Conservation (phyloP, 2,329 filamentous ascomycete species). For the Truncatella angustata region DNA sequence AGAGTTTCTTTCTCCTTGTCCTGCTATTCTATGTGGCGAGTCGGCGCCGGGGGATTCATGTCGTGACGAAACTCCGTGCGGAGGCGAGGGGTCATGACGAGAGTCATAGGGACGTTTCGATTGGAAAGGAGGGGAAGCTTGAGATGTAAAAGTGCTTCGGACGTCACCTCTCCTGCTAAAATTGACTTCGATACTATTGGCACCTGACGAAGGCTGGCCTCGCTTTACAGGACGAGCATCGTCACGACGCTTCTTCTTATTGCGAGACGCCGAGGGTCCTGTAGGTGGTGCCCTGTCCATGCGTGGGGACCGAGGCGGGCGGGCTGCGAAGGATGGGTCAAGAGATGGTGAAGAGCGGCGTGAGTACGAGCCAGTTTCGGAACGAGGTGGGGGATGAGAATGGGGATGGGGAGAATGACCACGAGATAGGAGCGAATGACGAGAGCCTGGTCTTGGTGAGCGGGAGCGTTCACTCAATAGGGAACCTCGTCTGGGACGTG, state of each 20-base stretch:
- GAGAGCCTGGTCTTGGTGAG: slow-evolving; percentile 20
- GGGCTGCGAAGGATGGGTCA: slow-evolving; percentile 20
- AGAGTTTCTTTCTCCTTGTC: slow-evolving; percentile 49
- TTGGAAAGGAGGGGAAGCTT: slow-evolving; percentile 30
- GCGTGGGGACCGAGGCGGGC: slow-evolving; percentile 24
- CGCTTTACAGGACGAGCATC: slow-evolving; percentile 35
- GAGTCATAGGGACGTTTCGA: slow-evolving; percentile 37
- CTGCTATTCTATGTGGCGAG: slow-evolving; percentile 55
- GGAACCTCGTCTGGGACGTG: slow-evolving; percentile 18
- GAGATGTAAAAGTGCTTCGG: slow-evolving; percentile 34
- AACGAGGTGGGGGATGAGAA: slow-evolving; percentile 21
- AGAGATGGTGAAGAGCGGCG: slow-evolving; percentile 22
- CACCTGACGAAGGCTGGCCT: slow-evolving; percentile 39
- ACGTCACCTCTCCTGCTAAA: slow-evolving; percentile 37
- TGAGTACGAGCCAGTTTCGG: slow-evolving; percentile 23
- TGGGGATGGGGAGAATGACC: slow-evolving; percentile 25
- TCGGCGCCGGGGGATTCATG: slow-evolving; percentile 59
- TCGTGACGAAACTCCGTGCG: slow-evolving; percentile 52
- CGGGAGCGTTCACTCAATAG: slow-evolving; percentile 23
- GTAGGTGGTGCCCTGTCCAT: slow-evolving; percentile 17
- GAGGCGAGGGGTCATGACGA: slow-evolving; percentile 48
- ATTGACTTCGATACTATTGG: slow-evolving; percentile 50
- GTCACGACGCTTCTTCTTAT: slow-evolving; percentile 39
- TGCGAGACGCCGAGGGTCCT: slow-evolving; percentile 27
- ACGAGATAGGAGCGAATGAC: slow-evolving; percentile 21